Percentiles rank a stretch among this genome's conserved stretches.
phyloP scores from a whole-genome alignment of 2,329 filamentous ascomycete genomes.

The Sclerotinia spermophila region DNA sequence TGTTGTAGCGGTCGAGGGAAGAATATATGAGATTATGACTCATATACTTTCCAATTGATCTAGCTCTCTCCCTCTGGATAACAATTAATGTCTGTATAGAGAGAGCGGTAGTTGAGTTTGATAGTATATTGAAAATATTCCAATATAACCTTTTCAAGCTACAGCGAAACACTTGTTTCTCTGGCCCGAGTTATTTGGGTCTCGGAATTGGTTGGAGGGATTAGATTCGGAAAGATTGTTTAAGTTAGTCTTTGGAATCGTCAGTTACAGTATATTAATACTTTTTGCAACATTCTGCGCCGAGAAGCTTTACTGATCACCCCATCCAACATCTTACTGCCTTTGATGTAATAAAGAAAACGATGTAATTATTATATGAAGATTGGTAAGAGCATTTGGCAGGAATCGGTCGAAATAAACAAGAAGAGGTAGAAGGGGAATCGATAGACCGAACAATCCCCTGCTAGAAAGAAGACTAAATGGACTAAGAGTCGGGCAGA shows the following conservation, averaged over 20 bases:
- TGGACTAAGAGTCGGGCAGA: not conserved
- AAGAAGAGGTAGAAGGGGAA: not conserved
- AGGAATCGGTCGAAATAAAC: not conserved
- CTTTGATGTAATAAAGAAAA: not conserved
- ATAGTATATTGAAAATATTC: not conserved
- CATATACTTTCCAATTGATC: not conserved
- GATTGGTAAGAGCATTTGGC: not conserved
- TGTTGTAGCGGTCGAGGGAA: not conserved
- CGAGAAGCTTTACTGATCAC: not conserved
- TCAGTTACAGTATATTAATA: not conserved
- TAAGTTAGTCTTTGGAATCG: not conserved
- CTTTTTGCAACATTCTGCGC: not conserved
- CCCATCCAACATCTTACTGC: not conserved
- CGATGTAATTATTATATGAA: too few species aligned
- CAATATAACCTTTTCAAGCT: not conserved
- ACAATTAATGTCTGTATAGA: not conserved
- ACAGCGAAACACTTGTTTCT: not conserved
- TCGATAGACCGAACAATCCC: not conserved
- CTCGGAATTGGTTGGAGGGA: not conserved
- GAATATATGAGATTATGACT: not conserved
- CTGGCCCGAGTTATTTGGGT: not conserved
- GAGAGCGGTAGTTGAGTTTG: not conserved
- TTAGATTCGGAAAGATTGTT: not conserved
- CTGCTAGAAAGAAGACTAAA: not conserved
- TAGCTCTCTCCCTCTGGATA: not conserved